These are phyloP conservation scores for Plasmodiophora brassicae DNA, from an alignment of 208 protist genomes.

Conservation along the genomic window DNA sequence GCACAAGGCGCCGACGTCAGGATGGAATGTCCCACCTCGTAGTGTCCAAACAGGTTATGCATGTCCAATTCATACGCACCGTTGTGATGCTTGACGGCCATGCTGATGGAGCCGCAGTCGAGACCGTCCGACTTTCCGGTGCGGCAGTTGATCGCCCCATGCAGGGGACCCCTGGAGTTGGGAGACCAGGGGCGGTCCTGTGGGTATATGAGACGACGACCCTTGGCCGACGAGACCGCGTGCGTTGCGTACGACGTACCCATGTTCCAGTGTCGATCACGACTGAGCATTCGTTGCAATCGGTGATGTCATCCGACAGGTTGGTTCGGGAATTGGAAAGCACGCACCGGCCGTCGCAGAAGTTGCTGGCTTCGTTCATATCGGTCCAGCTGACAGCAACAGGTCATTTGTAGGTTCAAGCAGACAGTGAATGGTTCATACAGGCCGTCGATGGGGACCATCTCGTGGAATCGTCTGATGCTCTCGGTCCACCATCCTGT, in stretches of 20 bases:
- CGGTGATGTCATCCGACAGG: background rate
- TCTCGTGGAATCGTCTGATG: slow-evolving; percentile 46
- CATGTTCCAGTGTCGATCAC: background rate
- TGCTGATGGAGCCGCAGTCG: slow-evolving; percentile 34
- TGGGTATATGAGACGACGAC: too few relatives aligned
- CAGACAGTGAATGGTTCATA: too few relatives aligned
- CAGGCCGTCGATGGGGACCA: too few relatives aligned
- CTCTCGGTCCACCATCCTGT: slow-evolving; percentile 30
- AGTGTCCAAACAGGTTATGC: slow-evolving; percentile 70
- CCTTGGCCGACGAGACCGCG: too few relatives aligned
- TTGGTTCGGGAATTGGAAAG: background rate
- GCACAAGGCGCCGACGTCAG: background rate
- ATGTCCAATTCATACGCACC: slow-evolving; percentile 60
- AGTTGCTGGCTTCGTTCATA: slow-evolving; percentile 76
- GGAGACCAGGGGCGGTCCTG: too few relatives aligned
- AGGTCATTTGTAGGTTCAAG: too few relatives aligned
- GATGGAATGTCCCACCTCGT: slow-evolving; percentile 39
- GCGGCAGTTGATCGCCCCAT: background rate
- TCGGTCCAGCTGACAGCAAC: slow-evolving; percentile 71
- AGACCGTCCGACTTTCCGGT: background rate
- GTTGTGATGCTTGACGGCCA: slow-evolving; percentile 47
- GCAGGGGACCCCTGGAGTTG: too few relatives aligned
- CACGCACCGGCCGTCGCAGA: slow-evolving; percentile 58
- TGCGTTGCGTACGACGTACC: background rate
- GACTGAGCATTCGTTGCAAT: background rate